Base-by-base conservation (phyloP, 768 basidiomycete genomes). In the Xerocomellus intermedius region DNA sequence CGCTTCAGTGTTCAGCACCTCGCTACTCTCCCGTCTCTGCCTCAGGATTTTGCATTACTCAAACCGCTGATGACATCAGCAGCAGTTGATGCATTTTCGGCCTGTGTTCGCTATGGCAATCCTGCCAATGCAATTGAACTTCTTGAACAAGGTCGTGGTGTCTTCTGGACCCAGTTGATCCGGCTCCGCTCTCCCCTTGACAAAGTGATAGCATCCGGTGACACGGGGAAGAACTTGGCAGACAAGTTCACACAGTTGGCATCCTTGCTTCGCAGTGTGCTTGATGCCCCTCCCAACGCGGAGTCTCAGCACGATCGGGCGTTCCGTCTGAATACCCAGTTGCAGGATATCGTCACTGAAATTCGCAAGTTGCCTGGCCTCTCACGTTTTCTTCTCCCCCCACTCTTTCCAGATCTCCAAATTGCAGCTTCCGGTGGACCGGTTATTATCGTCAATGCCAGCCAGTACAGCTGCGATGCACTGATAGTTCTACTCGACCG, bases 401-500 rank as follows among this genome's bases (percentile, higher is more conserved):
- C 50, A 10, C 48, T 56, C 9, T 57, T 58, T 26, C 48, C 58
- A 1, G 38, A 60, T 17, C 51, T 68, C 14, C 60, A 54, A 10
- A 35, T 24, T 1, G 61, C 59, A 8, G 63, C 68, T 12, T 42
- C 49, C 2, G 54, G 44, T 16, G 71, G 70, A 8, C 69, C 69
- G 2, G 58, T 73, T 8, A 62, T 70, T 26, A 47, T 77, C 22
- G 57, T 76, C 26, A 75, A 74, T 48, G 56, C 68, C 17, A 60
- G 64, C 48, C 26, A 43, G 16, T 52, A 42, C 19, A 51, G 66
- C 19, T 75, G 70, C 17, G 71, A 76, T 52, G 75, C 73, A 0
- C 42, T 76, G 24, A 64, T 73, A 17, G 52, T 73, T n/a, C 10
- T 52, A 9, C 17, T 42, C 17, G 13, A 26, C 19, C 41, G 22